Percentiles rank a stretch among this genome's conserved stretches.
phyloP scores from a whole-genome alignment of 2,329 filamentous ascomycete species.

The Phaeosphaeriaceae sp. region DNA sequence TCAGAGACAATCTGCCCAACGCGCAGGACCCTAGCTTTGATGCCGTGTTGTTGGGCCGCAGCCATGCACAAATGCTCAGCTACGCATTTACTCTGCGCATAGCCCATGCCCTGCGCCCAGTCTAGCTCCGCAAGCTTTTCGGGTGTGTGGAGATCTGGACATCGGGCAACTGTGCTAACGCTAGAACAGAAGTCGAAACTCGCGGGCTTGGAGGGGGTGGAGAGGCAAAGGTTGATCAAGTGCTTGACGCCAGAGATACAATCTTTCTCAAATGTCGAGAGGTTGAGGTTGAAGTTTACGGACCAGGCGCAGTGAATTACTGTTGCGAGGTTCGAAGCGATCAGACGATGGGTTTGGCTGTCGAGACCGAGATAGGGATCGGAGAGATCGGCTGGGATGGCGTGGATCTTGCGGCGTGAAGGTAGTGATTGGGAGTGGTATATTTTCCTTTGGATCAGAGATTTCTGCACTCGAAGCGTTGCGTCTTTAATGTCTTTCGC shows the following conservation, averaged over 20 bases:
- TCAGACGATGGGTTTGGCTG: constrained; percentile 16
- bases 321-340: constrained; percentile 40
- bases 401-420: constrained; percentile 38
- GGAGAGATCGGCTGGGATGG: constrained; percentile 51
- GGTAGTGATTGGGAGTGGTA: constrained; percentile 35
- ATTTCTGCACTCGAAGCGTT: constrained; percentile 45
- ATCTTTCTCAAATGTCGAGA: constrained; percentile 60
- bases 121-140: constrained; percentile 40
- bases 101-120: constrained; percentile 61
- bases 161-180: constrained; percentile 53
- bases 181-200: constrained; percentile 57
- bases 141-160: constrained; percentile 31
- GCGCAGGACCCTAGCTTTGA: constrained; percentile 35
- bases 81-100: constrained; percentile 59
- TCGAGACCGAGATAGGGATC: constrained; percentile 51
- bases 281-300: constrained; percentile 64
- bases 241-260: constrained; percentile 56
- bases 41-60: constrained; percentile 23
- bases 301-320: constrained; percentile 64
- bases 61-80: constrained; percentile 53
- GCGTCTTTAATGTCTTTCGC: constrained; percentile 48
- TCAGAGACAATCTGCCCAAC: constrained; percentile 60
- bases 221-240: constrained; percentile 51
- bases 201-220: constrained; percentile 46
- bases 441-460: constrained; percentile 48